Conservation (phyloP, 805 yeast species). For the Metschnikowia lunata region DNA sequence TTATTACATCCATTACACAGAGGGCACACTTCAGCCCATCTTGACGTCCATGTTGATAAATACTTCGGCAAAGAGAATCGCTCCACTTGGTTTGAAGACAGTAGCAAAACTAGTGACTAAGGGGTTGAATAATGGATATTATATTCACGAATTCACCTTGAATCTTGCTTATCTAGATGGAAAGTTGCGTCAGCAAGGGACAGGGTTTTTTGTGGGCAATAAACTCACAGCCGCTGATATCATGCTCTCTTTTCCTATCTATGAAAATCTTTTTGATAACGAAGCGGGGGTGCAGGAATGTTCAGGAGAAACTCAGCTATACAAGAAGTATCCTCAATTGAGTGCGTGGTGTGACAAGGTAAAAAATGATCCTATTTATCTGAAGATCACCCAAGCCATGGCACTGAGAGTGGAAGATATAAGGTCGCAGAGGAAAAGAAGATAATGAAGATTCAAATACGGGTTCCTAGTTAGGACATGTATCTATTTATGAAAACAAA, state of each 20-base stretch:
- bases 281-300: slow-evolving; percentile 31
- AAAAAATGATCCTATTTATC: slow-evolving; percentile 30
- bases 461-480: no score
- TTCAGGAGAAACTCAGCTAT: slow-evolving; percentile 32
- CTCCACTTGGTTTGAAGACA: slow-evolving; percentile 47
- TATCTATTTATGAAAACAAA: no score
- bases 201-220: slow-evolving; percentile 45
- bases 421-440: neutral
- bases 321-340: slow-evolving; percentile 31
- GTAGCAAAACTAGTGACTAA: slow-evolving; percentile 41
- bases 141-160: slow-evolving; percentile 41
- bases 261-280: slow-evolving; percentile 25
- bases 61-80: slow-evolving; percentile 36
- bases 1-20: slow-evolving; percentile 54
- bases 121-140: slow-evolving; percentile 46
- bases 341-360: slow-evolving; percentile 37
- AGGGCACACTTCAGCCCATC: slow-evolving; percentile 55
- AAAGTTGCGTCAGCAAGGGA: slow-evolving; percentile 26
- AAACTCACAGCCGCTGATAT: slow-evolving; percentile 56
- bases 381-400: slow-evolving; percentile 28
- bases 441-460: neutral
- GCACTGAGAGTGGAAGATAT: slow-evolving; percentile 24
- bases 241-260: slow-evolving; percentile 45
- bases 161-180: slow-evolving; percentile 41
- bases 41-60: slow-evolving; percentile 36